phyloP scores from a whole-genome alignment of 2,329 filamentous ascomycete genomes.

The Ophiostoma sp. region DNA sequence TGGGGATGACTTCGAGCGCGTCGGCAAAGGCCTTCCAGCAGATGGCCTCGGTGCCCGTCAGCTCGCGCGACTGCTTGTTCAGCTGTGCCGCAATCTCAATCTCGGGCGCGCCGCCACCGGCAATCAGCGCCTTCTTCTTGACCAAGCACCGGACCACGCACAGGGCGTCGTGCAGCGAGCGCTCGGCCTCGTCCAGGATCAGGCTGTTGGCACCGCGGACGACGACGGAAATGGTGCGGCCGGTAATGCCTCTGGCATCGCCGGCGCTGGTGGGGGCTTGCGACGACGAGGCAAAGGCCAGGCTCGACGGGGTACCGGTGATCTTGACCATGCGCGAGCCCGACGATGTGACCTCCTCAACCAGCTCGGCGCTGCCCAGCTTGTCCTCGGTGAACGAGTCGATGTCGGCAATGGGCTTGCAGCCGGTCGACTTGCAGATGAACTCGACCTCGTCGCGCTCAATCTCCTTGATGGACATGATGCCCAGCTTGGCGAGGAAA shows the following conservation, averaged over 20 bases:
- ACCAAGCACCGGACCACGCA: slow-evolving; percentile 96
- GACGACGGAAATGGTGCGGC: slow-evolving; percentile 90
- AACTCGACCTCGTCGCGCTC: slow-evolving; percentile 99
- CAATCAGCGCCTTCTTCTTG: slow-evolving; percentile 99
- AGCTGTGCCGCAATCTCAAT: slow-evolving; percentile 91
- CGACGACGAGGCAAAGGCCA: slow-evolving; percentile 18
- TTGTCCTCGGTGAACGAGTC: slow-evolving; percentile 99
- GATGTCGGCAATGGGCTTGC: slow-evolving; percentile 97
- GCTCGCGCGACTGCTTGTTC: slow-evolving; percentile 71
- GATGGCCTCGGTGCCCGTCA: slow-evolving; percentile 89
- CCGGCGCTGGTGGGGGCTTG: slow-evolving; percentile 1
- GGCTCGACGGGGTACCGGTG: slow-evolving; percentile 54
- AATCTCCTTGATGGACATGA: slow-evolving; percentile 93
- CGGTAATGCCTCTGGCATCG: slow-evolving; percentile 36
- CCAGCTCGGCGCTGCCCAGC: slow-evolving; percentile 84
- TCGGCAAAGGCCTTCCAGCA: slow-evolving; percentile 99
- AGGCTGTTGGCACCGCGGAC: slow-evolving; percentile 89
- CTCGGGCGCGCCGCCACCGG: slow-evolving; percentile 91
- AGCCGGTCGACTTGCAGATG: slow-evolving; percentile 97
- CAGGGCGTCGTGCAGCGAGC: slow-evolving; percentile 91
- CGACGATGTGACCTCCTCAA: slow-evolving; percentile 84
- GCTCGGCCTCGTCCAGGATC: slow-evolving; percentile 95
- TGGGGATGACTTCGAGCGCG: slow-evolving; percentile 93
- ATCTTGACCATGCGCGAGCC: slow-evolving; percentile 93
- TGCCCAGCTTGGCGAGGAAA: slow-evolving; percentile 95